Evolutionary conservation across 768 basidiomycete genomes (phyloP).

Genomic region (Rhizopogon vinicolor): DNA sequence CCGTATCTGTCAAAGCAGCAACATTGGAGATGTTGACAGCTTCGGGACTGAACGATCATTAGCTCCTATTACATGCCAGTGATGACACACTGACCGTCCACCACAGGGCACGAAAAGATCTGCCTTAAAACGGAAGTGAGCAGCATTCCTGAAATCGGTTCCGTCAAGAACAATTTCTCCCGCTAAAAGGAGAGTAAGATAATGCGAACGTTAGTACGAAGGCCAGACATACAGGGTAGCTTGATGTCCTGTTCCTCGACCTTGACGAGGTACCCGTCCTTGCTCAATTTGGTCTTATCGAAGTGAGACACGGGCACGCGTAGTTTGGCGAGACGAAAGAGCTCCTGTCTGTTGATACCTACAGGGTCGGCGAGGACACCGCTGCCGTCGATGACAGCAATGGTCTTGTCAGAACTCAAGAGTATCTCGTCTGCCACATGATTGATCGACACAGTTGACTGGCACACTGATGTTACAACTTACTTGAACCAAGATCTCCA

Average conservation of each 20-base stretch:
- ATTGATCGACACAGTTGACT: neutral
- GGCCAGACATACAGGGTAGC: conserved; percentile 69
- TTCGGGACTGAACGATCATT: conserved; percentile 55
- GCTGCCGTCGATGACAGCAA: conserved; percentile 94
- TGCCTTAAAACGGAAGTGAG: conserved; percentile 94
- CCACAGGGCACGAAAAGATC: conserved; percentile 98
- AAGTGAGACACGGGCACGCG: conserved; percentile 81
- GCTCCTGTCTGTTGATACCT: conserved; percentile 84
- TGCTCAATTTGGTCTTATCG: conserved; percentile 78
- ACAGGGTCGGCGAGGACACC: conserved; percentile 91
- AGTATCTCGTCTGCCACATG: conserved; percentile 79
- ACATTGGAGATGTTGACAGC: conserved; percentile 98
- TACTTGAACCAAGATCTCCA: conserved; percentile 95
- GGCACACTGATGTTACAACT: conserved; percentile 25
- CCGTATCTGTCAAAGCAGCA: conserved; percentile 78
- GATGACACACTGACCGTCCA: conserved; percentile 54
- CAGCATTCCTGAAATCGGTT: conserved; percentile 94
- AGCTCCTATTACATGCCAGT: neutral
- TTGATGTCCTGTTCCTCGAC: conserved; percentile 92
- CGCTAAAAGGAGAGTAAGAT: conserved; percentile 37
- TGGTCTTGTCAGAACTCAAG: conserved; percentile 90
- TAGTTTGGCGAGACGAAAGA: conserved; percentile 83
- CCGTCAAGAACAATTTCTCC: conserved; percentile 93
- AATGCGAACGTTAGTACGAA: neutral
- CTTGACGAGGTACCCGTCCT: conserved; percentile 89